Evolutionary conservation across 2,329 filamentous ascomycete species (phyloP).

Genomic region (Ascochyta clinopodiicola): DNA sequence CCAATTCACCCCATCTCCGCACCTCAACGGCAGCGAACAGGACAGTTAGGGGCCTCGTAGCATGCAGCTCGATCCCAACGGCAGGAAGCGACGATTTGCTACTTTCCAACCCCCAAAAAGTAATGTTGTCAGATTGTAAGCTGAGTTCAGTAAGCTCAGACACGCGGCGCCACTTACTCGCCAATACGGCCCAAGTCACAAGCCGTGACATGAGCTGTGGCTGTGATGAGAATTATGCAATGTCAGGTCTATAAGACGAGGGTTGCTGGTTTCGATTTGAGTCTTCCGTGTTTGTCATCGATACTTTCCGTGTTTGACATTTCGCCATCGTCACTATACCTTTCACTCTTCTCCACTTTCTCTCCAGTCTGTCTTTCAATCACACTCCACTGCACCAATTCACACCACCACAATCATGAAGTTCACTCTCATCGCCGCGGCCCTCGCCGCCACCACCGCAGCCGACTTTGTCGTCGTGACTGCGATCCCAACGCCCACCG

Average conservation of each 20-base stretch:
- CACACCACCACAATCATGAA: conserved; percentile 23
- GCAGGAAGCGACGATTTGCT: background rate
- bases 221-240: conserved; percentile 13
- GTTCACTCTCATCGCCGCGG: conserved; percentile 24
- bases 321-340: background rate
- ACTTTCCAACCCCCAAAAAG: background rate
- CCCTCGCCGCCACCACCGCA: conserved; percentile 22
- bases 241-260: conserved; percentile 8
- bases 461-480: conserved; percentile 34
- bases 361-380: background rate
- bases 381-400: background rate
- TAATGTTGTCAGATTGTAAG: background rate
- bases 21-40: background rate
- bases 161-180: conserved; percentile 3
- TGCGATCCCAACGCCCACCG: conserved; percentile 19
- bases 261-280: conserved; percentile 4
- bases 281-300: background rate
- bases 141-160: background rate
- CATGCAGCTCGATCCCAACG: background rate
- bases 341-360: background rate
- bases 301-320: conserved; percentile 2
- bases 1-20: conserved; percentile 2
- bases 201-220: conserved; percentile 15
- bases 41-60: background rate
- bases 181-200: conserved; percentile 6